Evolutionary conservation across 257 asterid genomes (phyloP).

Genomic region (Solanum chiquidenum): DNA sequence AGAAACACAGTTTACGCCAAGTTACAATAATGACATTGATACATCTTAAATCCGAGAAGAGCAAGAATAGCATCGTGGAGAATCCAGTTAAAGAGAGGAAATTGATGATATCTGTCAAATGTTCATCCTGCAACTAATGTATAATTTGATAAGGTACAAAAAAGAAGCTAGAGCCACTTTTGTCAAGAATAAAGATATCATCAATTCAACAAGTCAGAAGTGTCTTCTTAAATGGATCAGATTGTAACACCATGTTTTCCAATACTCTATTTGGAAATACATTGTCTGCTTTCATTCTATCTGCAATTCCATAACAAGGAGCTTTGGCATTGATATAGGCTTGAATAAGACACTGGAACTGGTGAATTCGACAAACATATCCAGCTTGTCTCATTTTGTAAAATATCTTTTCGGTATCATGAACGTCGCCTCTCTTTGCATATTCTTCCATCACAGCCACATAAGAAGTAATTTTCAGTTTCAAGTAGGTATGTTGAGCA

Average conservation of each 20-base stretch:
- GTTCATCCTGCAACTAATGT: neutral
- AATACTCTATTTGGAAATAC: conserved; percentile 22
- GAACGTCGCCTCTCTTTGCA: conserved; percentile 51
- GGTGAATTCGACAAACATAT: conserved; percentile 20
- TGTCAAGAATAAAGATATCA: neutral
- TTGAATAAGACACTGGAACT: conserved; percentile 33
- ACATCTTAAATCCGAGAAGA: neutral
- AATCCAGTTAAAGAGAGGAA: neutral
- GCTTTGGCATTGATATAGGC: conserved; percentile 44
- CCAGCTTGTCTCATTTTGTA: conserved; percentile 40
- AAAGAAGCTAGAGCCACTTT: neutral
- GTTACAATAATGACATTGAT: neutral
- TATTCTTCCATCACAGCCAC: conserved; percentile 38
- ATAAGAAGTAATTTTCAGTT: conserved; percentile 31
- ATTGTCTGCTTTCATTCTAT: conserved; percentile 59
- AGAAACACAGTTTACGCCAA: neutral
- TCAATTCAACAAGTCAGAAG: conserved; percentile 12
- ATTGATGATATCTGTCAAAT: neutral
- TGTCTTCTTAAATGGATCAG: conserved; percentile 37
- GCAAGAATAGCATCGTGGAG: neutral
- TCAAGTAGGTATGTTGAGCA: conserved; percentile 15
- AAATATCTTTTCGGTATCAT: conserved; percentile 52
- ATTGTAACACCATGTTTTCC: conserved; percentile 26
- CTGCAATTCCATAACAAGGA: conserved; percentile 54
- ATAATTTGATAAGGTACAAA: neutral